Evolutionary conservation across 192 early-diverging fungal species (phyloP), one percentile per base, ranked within the genome.

Genomic region (Allomyces javanicus): DNA sequence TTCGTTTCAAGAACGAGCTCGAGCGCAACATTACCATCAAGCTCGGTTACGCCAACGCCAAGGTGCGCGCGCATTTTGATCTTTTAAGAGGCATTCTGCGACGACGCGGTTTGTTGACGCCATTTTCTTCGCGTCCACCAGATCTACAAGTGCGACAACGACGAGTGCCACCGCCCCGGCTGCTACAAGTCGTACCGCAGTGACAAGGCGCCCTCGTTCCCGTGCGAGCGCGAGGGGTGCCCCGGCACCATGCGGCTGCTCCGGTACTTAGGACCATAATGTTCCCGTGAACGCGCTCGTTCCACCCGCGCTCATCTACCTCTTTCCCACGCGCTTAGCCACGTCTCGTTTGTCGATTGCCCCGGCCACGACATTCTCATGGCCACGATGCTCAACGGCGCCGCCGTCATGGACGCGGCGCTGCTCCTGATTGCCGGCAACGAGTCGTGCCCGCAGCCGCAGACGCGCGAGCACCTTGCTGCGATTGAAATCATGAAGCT

Each of bases 21-120:
- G 92, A 95, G 79, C 85, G 92, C 72, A 99, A 99, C 79, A 99
- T 97, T 84, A 99, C 96, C 62, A 99, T 99, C 77, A 99, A 95
- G 78, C 83, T 99, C 45, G 96, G 96, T 63, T 99, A 99, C 71
- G 94, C 96, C 66, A 99, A 99, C 69, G 94, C 96, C 65, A 99
- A 99, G 79, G 85, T 88, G 64, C 9, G 25, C 24, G 6, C n/a
- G 65, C 40, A 21, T 12, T 12, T 65, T 61, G 19, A 17, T 25
- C 61, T 1, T 67, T 66, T 14, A n/a, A 9, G 14, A 66, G 40
- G n/a, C 23, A 24, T 62, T 9, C 26, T 67, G 19, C n/a, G 17
- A 19, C 61, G 25, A 27, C 40, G 19, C 43, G 64, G 24, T 26
- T 43, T 61, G 10, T 14, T 21, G 61, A 50, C 21, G 65, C 43